These are phyloP conservation scores for Yamadazyma paraphyllophila DNA, from an alignment of 805 yeast genomes.

Conservation along the genomic window DNA sequence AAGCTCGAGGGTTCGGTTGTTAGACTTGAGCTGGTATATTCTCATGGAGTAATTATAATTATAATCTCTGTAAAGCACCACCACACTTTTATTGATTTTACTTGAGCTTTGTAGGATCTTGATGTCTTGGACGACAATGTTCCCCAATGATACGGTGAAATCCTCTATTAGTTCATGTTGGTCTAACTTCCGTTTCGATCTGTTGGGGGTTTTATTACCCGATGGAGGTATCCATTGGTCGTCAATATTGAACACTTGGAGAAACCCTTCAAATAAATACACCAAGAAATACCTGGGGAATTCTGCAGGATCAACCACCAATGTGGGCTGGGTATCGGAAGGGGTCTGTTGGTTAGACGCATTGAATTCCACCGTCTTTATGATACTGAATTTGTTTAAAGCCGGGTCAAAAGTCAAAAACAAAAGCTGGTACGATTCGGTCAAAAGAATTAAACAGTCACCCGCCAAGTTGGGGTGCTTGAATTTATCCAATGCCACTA, in stretches of 20 bases:
- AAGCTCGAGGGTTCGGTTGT: constrained; percentile 9
- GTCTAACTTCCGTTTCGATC: constrained; percentile 9
- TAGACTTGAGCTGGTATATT: constrained; percentile 20
- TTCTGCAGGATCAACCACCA: constrained; percentile 14
- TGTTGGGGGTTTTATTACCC: not conserved
- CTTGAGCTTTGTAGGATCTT: constrained; percentile 5
- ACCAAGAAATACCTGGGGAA: constrained; percentile 17
- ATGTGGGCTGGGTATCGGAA: constrained; percentile 20
- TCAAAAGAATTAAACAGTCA: constrained; percentile 16
- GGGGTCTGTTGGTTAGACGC: constrained; percentile 23
- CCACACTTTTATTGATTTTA: constrained; percentile 15
- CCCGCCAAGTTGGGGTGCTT: constrained; percentile 8
- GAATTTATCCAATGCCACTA: constrained; percentile 13
- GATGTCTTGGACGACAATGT: constrained; percentile 12
- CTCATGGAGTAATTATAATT: constrained; percentile 32
- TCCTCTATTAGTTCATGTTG: constrained; percentile 11
- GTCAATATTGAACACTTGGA: constrained; percentile 15
- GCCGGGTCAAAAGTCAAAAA: constrained; percentile 12
- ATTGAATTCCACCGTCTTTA: constrained; percentile 14
- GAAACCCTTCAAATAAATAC: constrained; percentile 19
- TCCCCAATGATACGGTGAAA: constrained; percentile 13
- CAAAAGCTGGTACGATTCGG: constrained; percentile 12
- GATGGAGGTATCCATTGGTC: constrained; percentile 10
- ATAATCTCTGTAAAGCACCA: constrained; percentile 33
- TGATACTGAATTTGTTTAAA: constrained; percentile 7